phyloP scores from a whole-genome alignment of 352 stramenopile species.

The Globisporangium camurandrum region DNA sequence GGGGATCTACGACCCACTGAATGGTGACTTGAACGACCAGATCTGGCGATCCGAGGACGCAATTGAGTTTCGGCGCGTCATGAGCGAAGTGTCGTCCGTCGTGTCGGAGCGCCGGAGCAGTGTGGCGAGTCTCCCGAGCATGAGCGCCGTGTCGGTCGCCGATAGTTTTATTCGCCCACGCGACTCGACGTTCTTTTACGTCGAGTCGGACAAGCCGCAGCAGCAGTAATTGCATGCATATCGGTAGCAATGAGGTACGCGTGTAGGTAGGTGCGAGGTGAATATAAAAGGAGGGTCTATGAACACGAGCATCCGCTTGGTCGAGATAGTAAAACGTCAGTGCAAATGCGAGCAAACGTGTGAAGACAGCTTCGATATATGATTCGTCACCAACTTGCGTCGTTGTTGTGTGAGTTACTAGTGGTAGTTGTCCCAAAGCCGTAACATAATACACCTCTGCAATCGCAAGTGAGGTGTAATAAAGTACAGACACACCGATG shows the following conservation, averaged over 20 bases:
- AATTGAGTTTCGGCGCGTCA: slow-evolving; percentile 58
- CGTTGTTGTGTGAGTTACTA: too few relatives aligned
- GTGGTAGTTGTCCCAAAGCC: too few relatives aligned
- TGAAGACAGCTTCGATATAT: too few relatives aligned
- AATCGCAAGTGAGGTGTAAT: too few relatives aligned
- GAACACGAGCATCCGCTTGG: too few relatives aligned
- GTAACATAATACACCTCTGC: too few relatives aligned
- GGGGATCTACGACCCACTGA: slow-evolving; percentile 72
- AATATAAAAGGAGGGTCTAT: too few relatives aligned
- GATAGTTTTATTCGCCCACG: slow-evolving; percentile 32
- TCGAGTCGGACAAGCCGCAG: slow-evolving; percentile 15
- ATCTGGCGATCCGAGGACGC: slow-evolving; percentile 55
- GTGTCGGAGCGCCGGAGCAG: slow-evolving; percentile 44
- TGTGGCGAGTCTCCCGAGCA: slow-evolving; percentile 23
- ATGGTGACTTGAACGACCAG: slow-evolving; percentile 69
- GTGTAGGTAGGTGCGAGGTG: too few relatives aligned
- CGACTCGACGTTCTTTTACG: slow-evolving; percentile 79
- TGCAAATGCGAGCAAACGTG: too few relatives aligned
- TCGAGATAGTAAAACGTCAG: too few relatives aligned
- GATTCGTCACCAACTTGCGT: too few relatives aligned
- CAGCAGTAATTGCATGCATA: neutral
- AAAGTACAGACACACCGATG: too few relatives aligned
- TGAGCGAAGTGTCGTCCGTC: slow-evolving; percentile 70
- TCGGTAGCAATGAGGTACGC: neutral
- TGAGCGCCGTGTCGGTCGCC: slow-evolving; percentile 18